These are phyloP conservation scores for Effrenium voratum DNA, from an alignment of 73 alveolate genomes.

Conservation along the genomic window DNA sequence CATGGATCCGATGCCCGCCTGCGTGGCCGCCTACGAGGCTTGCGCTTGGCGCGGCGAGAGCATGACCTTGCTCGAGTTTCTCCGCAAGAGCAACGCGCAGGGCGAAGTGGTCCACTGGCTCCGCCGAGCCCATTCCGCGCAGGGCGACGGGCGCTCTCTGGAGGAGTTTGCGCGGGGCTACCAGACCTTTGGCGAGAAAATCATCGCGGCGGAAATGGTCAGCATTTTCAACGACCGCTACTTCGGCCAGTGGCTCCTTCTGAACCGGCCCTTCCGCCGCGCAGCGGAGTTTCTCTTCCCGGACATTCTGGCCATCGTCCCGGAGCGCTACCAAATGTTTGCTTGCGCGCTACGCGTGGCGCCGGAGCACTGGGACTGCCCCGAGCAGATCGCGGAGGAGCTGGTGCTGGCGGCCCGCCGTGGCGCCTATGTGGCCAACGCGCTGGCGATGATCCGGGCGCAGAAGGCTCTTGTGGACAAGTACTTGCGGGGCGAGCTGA, in stretches of 20 bases:
- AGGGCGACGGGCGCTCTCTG: not conserved
- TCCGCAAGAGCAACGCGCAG: not conserved
- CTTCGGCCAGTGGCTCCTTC: constrained; percentile 57
- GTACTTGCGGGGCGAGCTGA: not conserved
- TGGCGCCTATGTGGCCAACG: not conserved
- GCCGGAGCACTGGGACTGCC: constrained; percentile 1
- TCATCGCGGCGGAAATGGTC: constrained; percentile 37
- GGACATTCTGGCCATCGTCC: not conserved
- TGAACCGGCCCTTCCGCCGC: not conserved
- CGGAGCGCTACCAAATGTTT: constrained; percentile 18
- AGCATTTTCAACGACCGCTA: constrained; percentile 11
- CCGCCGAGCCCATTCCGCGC: no score
- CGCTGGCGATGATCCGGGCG: not conserved
- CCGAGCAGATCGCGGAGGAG: not conserved
- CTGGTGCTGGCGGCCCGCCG: constrained; percentile 26
- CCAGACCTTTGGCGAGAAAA: not conserved
- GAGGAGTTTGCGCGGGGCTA: constrained; percentile 15
- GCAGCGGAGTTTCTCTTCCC: not conserved
- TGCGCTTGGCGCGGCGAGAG: not conserved
- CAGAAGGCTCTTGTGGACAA: not conserved
- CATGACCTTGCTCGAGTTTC: constrained; percentile 3
- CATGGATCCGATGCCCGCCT: not conserved
- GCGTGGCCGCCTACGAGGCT: not conserved
- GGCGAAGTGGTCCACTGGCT: not conserved
- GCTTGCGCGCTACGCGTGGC: constrained; percentile 12